phyloP scores from a whole-genome alignment of 176 grass and related monocot genomes.

The Pontederia crassipes region DNA sequence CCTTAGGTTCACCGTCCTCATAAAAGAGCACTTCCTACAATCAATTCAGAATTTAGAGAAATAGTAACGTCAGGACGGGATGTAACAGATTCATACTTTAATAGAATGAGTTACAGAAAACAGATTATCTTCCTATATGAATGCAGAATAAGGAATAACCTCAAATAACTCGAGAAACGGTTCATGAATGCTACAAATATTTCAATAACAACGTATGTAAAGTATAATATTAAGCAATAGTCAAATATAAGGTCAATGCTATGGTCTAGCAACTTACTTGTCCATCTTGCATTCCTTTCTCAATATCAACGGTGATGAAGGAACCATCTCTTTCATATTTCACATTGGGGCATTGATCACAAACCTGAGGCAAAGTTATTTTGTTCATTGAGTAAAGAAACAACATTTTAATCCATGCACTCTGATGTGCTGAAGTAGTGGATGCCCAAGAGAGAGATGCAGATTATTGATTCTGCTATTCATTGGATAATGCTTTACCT shows the following conservation, averaged over 20 bases:
- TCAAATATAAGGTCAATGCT: too few species aligned
- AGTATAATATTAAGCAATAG: too few species aligned
- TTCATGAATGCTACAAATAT: too few species aligned
- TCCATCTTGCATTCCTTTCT: constrained; percentile 99
- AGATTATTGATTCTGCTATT: not conserved
- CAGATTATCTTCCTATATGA: not conserved
- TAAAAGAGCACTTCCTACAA: constrained; percentile 71
- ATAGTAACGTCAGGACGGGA: constrained; percentile 10
- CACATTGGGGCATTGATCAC: constrained; percentile 94
- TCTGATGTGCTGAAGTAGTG: not conserved
- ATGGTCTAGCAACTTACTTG: constrained; percentile 41
- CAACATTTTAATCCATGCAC: not conserved
- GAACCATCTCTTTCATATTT: constrained; percentile 88
- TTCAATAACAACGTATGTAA: too few species aligned
- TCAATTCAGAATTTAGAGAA: not conserved
- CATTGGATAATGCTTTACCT: constrained; percentile 28
- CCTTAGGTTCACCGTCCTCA: constrained; percentile 90
- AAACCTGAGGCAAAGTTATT: constrained; percentile 46
- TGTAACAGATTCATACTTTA: not conserved
- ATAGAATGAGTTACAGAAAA: constrained; percentile 6
- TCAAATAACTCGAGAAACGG: too few species aligned
- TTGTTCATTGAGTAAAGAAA: not conserved
- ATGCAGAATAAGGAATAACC: too few species aligned
- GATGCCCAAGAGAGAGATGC: too few species aligned
- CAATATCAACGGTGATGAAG: constrained; percentile 96